phyloP scores from a whole-genome alignment of 2,329 filamentous ascomycete genomes.

The Didymella segeticola region DNA sequence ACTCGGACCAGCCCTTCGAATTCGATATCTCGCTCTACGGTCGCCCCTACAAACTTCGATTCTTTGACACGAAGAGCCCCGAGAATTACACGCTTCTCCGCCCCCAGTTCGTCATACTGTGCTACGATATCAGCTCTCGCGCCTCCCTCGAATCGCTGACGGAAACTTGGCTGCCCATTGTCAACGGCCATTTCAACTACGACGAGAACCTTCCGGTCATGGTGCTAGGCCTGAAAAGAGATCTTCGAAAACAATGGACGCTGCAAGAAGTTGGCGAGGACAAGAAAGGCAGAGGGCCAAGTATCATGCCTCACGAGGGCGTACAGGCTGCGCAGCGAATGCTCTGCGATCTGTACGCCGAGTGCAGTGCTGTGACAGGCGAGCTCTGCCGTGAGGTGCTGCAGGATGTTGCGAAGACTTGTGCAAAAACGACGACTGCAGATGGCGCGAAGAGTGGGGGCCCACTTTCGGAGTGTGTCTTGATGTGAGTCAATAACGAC shows the following conservation, averaged over 20 bases:
- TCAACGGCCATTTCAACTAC: slow-evolving; percentile 61
- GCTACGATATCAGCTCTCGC: slow-evolving; percentile 65
- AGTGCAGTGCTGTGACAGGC: slow-evolving; percentile 67
- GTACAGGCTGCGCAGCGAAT: slow-evolving; percentile 63
- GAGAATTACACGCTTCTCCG: slow-evolving; percentile 63
- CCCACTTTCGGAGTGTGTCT: slow-evolving; percentile 27
- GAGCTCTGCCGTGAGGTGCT: slow-evolving; percentile 66
- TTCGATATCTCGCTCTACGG: slow-evolving; percentile 66
- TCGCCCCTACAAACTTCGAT: slow-evolving; percentile 61
- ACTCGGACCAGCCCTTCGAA: slow-evolving; percentile 64
- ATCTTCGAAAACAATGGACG: slow-evolving; percentile 57
- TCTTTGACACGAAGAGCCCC: slow-evolving; percentile 64
- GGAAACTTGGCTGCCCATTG: slow-evolving; percentile 51
- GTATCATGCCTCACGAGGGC: slow-evolving; percentile 60
- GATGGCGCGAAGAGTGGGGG: slow-evolving; percentile 58
- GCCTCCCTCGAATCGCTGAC: slow-evolving; percentile 57
- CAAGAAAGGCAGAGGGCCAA: slow-evolving; percentile 44
- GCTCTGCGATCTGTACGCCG: slow-evolving; percentile 67
- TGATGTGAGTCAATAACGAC: slow-evolving; percentile 25
- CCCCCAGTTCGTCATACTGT: slow-evolving; percentile 64
- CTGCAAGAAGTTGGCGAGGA: slow-evolving; percentile 46
- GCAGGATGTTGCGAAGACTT: slow-evolving; percentile 65
- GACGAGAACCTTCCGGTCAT: slow-evolving; percentile 62
- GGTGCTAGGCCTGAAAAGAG: slow-evolving; percentile 65
- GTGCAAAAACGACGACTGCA: slow-evolving; percentile 64